Conservation (phyloP, 192 early-diverging fungal genomes). For the Spizellomyces punctatus region DNA sequence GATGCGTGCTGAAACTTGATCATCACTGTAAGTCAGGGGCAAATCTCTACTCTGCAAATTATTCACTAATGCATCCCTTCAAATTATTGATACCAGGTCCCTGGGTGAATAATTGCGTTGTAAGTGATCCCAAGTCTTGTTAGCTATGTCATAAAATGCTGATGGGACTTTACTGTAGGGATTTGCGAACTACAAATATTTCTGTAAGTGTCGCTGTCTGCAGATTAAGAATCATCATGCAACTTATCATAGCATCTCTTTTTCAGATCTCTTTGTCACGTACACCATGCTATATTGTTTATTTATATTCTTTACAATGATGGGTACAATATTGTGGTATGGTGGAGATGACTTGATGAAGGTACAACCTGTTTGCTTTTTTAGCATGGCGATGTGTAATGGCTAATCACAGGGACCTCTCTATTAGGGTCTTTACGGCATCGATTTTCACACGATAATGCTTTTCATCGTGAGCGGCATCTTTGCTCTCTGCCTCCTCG, state of each 20-base stretch:
- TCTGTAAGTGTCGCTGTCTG: conserved; percentile 34
- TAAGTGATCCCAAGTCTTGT: background rate
- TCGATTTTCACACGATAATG: conserved; percentile 37
- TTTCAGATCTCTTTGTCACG: conserved; percentile 36
- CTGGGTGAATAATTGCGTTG: conserved; percentile 50
- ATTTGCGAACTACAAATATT: conserved; percentile 50
- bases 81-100: conserved; percentile 17
- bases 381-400: too few relatives aligned
- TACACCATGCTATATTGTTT: conserved; percentile 43
- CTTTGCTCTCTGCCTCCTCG: conserved; percentile 43
- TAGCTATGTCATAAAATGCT: background rate
- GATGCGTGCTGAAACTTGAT: conserved; percentile 45
- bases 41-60: too few relatives aligned
- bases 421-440: background rate
- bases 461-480: conserved; percentile 42
- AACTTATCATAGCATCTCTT: background rate
- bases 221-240: background rate
- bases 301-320: conserved; percentile 33
- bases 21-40: conserved; percentile 41
- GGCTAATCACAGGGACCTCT: background rate
- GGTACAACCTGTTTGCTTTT: background rate
- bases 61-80: background rate
- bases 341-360: conserved; percentile 9
- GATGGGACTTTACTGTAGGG: conserved; percentile 23
- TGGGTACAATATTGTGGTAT: conserved; percentile 1